phyloP scores from a whole-genome alignment of 345 rosid genomes.

The Eutrema japonicum region DNA sequence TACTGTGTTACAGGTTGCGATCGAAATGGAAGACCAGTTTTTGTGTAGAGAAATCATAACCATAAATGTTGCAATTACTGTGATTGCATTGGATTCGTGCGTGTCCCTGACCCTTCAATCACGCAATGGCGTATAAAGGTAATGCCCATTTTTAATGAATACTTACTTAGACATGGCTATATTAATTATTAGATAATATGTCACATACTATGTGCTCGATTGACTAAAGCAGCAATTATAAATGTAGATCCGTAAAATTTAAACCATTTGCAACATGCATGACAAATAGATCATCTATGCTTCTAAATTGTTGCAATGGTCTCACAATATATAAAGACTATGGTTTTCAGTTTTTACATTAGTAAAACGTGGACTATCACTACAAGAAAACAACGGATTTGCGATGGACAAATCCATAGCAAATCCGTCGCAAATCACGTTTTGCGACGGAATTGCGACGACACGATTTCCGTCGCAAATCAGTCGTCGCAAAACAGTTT shows the following conservation, averaged over 20 bases:
- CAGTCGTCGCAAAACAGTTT: no score
- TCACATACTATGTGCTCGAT: not conserved
- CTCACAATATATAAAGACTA: not conserved
- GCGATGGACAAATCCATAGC: no score
- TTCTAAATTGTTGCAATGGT: not conserved
- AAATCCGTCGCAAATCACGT: no score
- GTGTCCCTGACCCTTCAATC: not conserved
- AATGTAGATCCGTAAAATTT: not conserved
- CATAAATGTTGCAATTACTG: not conserved
- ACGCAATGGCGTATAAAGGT: constrained; percentile 5
- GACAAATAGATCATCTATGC: not conserved
- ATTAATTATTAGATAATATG: not conserved
- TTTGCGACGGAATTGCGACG: no score
- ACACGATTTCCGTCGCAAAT: no score
- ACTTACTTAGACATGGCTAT: not conserved
- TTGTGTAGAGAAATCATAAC: not conserved
- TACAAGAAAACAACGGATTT: no score
- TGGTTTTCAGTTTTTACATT: not conserved
- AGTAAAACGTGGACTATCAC: not conserved
- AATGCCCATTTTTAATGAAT: not conserved
- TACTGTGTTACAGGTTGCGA: no score
- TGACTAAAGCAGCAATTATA: not conserved
- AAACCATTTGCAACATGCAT: constrained; percentile 7
- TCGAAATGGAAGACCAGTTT: not conserved
- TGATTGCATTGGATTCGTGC: not conserved